Evolutionary conservation across 768 basidiomycete species (phyloP).

Genomic region (Leccinum obscurum): DNA sequence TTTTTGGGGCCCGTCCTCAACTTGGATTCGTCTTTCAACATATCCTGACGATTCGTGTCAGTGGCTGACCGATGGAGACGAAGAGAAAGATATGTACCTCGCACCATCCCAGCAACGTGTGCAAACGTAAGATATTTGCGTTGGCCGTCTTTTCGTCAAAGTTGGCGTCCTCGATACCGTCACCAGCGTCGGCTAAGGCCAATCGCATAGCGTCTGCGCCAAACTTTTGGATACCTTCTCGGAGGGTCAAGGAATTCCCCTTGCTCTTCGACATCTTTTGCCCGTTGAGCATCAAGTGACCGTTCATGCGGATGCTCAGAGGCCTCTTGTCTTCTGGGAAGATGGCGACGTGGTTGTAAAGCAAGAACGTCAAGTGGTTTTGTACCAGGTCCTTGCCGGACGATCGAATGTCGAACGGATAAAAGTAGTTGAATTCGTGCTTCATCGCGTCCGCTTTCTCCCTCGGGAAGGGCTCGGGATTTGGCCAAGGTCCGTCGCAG

Average conservation of each 20-base stretch:
- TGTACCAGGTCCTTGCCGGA: conserved; percentile 97
- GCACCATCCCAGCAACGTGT: conserved; percentile 90
- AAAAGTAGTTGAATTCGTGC: conserved; percentile 94
- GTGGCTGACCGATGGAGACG: neutral
- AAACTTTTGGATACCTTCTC: conserved; percentile 89
- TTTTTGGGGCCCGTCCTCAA: conserved; percentile 72
- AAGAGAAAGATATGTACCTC: conserved; percentile 54
- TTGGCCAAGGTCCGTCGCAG: conserved; percentile 74
- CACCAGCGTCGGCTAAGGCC: conserved; percentile 93
- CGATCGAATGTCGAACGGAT: conserved; percentile 96
- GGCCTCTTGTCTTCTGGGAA: conserved; percentile 91
- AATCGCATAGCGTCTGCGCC: conserved; percentile 94
- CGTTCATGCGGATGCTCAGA: conserved; percentile 88
- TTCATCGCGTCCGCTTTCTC: conserved; percentile 85
- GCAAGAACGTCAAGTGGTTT: conserved; percentile 90
- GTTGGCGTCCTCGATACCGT: conserved; percentile 97
- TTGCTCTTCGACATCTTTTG: conserved; percentile 99
- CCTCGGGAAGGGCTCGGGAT: conserved; percentile 58
- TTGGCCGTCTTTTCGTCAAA: conserved; percentile 99
- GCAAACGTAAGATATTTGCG: conserved; percentile 90
- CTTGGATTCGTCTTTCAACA: conserved; percentile 66
- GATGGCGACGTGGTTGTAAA: conserved; percentile 95
- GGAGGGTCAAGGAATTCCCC: conserved; percentile 91
- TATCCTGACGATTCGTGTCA: conserved; percentile 56
- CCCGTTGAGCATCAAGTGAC: conserved; percentile 95